phyloP scores from a whole-genome alignment of 768 basidiomycete species.

The Favolaschia claudopus region DNA sequence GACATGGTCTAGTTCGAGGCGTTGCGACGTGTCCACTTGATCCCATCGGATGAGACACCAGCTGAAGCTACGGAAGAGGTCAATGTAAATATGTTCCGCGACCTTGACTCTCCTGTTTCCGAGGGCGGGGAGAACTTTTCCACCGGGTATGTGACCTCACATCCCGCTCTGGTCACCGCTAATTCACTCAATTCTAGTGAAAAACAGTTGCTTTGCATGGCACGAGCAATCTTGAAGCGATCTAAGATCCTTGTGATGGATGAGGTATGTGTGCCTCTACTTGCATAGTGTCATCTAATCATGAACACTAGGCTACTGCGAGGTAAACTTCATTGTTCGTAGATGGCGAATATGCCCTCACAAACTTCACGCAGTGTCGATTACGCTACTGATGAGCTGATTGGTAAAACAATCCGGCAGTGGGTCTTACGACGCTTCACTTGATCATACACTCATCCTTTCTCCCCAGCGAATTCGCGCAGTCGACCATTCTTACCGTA shows the following conservation, averaged over 20 bases:
- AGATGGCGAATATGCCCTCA: not conserved
- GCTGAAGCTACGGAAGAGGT: conserved; percentile 56
- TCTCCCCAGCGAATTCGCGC: conserved; percentile 68
- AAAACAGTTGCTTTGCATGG: conserved; percentile 89
- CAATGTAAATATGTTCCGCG: conserved; percentile 80
- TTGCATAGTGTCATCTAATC: not conserved
- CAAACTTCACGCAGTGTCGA: conserved; percentile 2
- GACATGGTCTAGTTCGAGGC: conserved; percentile 68
- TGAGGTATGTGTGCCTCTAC: conserved; percentile 55
- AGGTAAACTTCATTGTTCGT: conserved; percentile 47
- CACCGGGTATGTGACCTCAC: conserved; percentile 61
- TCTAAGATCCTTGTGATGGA: conserved; percentile 87
- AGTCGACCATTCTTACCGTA: conserved; percentile 84
- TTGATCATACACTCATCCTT: not conserved
- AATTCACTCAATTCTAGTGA: conserved; percentile 49
- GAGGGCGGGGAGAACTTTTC: conserved; percentile 94
- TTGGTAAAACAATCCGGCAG: conserved; percentile 83
- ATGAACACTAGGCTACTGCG: conserved; percentile 64
- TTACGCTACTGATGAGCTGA: conserved; percentile 77
- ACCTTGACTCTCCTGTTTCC: conserved; percentile 75
- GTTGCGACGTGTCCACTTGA: conserved; percentile 83
- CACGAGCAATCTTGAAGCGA: conserved; percentile 81
- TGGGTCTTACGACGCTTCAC: conserved; percentile 43
- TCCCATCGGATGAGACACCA: conserved; percentile 61
- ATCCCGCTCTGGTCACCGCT: not conserved